phyloP scores from a whole-genome alignment of 2,329 filamentous ascomycete species.

The Escovopsis sp. region DNA sequence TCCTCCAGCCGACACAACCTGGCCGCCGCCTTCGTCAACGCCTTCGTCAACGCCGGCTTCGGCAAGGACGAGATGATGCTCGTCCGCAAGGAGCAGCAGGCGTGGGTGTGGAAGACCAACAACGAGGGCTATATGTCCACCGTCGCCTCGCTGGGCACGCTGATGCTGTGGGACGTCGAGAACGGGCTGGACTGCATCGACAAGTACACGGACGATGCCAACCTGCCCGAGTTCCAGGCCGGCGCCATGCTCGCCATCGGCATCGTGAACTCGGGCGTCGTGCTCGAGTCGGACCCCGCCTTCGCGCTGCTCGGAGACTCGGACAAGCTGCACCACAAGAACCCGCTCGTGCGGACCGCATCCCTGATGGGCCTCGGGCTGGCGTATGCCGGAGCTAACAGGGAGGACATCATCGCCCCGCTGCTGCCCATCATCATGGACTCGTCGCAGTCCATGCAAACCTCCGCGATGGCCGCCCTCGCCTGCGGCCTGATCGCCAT shows the following conservation, averaged over 20 bases:
- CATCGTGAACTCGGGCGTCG: slow-evolving; percentile 87
- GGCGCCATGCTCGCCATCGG: slow-evolving; percentile 87
- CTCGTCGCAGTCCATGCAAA: slow-evolving; percentile 76
- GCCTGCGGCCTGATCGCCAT: slow-evolving; percentile 84
- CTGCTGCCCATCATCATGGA: slow-evolving; percentile 80
- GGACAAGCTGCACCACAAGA: slow-evolving; percentile 66
- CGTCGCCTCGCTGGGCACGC: slow-evolving; percentile 79
- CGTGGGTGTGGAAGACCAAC: slow-evolving; percentile 99
- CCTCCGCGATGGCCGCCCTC: slow-evolving; percentile 89
- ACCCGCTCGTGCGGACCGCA: slow-evolving; percentile 60
- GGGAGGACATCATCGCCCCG: slow-evolving; percentile 70
- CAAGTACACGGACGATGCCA: slow-evolving; percentile 79
- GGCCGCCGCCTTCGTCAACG: slow-evolving; percentile 90
- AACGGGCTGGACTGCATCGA: slow-evolving; percentile 86
- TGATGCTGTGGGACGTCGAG: slow-evolving; percentile 89
- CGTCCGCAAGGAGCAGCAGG: slow-evolving; percentile 71
- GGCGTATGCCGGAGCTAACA: slow-evolving; percentile 87
- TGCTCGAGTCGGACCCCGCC: slow-evolving; percentile 77
- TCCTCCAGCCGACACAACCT: slow-evolving; percentile 82
- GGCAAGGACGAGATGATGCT: slow-evolving; percentile 97
- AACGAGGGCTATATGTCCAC: slow-evolving; percentile 96
- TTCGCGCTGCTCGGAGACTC: slow-evolving; percentile 70
- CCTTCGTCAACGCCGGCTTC: slow-evolving; percentile 91
- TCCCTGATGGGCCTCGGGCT: slow-evolving; percentile 94
- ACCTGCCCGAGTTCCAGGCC: slow-evolving; percentile 69